These are phyloP conservation scores for Epichloe hybrida DNA, from an alignment of 2,329 filamentous ascomycete species.

Conservation along the genomic window DNA sequence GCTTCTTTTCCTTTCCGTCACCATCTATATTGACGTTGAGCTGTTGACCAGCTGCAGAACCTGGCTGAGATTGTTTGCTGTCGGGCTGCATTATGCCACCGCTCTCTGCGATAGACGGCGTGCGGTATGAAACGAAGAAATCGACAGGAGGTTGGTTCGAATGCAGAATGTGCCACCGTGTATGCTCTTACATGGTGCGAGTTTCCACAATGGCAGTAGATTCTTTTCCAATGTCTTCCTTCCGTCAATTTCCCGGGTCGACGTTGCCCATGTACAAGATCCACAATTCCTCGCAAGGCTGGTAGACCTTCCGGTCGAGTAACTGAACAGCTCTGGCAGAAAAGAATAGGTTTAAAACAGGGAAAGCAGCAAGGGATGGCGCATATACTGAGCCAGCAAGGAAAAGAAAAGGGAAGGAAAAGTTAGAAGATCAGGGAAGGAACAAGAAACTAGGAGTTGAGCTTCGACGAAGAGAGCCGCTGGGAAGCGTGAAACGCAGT, in stretches of 20 bases:
- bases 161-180: neutral
- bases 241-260: neutral
- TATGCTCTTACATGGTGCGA: slow-evolving; percentile 9
- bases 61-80: slow-evolving; percentile 10
- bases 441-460: slow-evolving; percentile 3
- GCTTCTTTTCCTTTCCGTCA: slow-evolving; percentile 32
- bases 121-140: neutral
- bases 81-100: slow-evolving; percentile 5
- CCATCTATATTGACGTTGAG: slow-evolving; percentile 25
- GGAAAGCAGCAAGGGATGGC: neutral
- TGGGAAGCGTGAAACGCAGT: slow-evolving; percentile 13
- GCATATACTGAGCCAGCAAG: neutral
- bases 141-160: neutral
- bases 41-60: slow-evolving; percentile 16
- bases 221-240: neutral
- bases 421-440: neutral
- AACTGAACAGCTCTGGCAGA: neutral
- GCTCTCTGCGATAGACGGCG: slow-evolving; percentile 1
- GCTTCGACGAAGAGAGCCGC: slow-evolving; percentile 8
- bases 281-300: neutral
- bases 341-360: neutral
- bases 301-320: neutral
- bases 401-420: neutral
- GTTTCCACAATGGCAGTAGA: neutral
- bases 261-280: neutral